Conservation (phyloP, 495 filamentous ascomycete species). For the Barbatosphaeria neglecta region DNA sequence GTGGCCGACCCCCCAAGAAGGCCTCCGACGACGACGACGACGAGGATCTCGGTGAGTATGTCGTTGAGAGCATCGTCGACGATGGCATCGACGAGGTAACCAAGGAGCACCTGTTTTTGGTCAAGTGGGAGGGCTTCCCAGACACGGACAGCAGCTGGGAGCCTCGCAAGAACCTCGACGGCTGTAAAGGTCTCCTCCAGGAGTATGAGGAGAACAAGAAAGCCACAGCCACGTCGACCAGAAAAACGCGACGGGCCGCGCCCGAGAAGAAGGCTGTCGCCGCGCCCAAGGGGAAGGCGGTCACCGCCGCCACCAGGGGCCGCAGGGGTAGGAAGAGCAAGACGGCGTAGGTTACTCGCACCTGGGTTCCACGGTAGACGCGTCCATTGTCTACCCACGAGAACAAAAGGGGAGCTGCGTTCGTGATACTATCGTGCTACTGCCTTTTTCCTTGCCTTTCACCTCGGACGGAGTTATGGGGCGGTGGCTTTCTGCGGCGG, state of each 20-base stretch:
- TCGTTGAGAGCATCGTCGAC: slow-evolving; percentile 26
- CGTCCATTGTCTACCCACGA: no score
- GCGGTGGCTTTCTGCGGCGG: no score
- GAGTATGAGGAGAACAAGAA: slow-evolving; percentile 14
- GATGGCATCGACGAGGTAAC: slow-evolving; percentile 18
- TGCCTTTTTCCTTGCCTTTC: no score
- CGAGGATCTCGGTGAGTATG: slow-evolving; percentile 14
- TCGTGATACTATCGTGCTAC: no score
- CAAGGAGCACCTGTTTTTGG: slow-evolving; percentile 19
- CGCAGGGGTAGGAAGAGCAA: no score
- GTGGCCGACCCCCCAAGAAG: slow-evolving; percentile 8
- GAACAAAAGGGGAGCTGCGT: no score
- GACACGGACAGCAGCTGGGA: slow-evolving; percentile 30
- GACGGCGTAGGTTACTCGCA: not conserved
- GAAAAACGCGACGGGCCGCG: slow-evolving; percentile 2
- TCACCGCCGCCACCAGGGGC: no score
- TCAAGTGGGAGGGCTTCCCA: slow-evolving; percentile 31
- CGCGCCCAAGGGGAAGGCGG: not conserved
- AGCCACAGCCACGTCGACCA: slow-evolving; percentile 5
- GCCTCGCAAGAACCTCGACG: slow-evolving; percentile 20
- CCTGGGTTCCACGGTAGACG: no score
- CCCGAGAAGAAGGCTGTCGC: slow-evolving; percentile 1
- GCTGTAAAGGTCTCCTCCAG: slow-evolving; percentile 12
- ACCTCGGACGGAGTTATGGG: no score
- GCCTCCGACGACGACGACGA: slow-evolving; percentile 3